Conservation (phyloP, 352 stramenopile genomes). For the Phytophthora melonis region DNA sequence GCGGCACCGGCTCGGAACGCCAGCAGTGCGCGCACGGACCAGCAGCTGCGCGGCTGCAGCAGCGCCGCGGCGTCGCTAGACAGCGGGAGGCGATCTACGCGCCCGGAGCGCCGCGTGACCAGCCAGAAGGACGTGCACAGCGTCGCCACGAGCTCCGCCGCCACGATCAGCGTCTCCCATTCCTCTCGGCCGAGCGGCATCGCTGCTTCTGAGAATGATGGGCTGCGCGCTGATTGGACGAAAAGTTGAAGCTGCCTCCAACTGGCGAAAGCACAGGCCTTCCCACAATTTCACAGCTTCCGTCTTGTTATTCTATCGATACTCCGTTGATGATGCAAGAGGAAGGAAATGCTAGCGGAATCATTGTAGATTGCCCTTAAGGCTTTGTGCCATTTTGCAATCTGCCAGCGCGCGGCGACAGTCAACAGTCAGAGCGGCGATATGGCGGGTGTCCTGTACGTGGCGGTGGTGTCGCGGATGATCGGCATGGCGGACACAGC, state of each 20-base stretch:
- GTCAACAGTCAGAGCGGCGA: background rate
- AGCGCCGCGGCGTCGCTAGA: constrained; percentile 39
- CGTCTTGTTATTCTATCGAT: background rate
- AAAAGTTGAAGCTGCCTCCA: constrained; percentile 27
- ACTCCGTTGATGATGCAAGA: background rate
- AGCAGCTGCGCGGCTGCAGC: constrained; percentile 54
- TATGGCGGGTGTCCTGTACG: constrained; percentile 34
- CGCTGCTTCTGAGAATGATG: background rate
- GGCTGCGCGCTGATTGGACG: constrained; percentile 2
- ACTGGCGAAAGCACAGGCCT: constrained; percentile 8
- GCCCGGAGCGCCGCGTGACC: constrained; percentile 44
- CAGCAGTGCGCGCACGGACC: constrained; percentile 53
- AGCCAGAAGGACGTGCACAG: constrained; percentile 61
- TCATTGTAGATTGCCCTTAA: background rate
- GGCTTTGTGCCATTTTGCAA: constrained; percentile 22
- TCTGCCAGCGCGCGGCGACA: constrained; percentile 8
- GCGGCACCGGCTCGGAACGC: constrained; percentile 44
- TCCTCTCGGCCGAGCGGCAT: constrained; percentile 37
- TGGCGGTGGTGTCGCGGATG: constrained; percentile 33
- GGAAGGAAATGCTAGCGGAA: background rate
- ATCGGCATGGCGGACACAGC: constrained; percentile 18
- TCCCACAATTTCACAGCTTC: background rate
- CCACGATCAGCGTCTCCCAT: constrained; percentile 68
- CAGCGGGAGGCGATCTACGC: constrained; percentile 44
- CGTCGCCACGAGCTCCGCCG: constrained; percentile 52